These are phyloP conservation scores for Chiua sp. DNA, from an alignment of 1,284 basidiomycete species.

Conservation along the genomic window DNA sequence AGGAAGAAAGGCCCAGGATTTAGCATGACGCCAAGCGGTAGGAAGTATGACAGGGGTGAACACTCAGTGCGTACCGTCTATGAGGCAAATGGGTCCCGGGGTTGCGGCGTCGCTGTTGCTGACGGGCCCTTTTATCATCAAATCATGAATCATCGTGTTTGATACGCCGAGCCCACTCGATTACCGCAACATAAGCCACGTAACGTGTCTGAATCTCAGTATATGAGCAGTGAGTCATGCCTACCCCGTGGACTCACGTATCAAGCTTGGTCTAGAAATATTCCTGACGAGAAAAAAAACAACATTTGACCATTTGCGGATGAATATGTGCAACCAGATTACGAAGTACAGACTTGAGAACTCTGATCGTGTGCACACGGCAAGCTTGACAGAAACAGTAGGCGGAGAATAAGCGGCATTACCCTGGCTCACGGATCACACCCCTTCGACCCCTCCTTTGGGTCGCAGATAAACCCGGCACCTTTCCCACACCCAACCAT, in stretches of 20 bases:
- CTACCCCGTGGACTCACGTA: too few species aligned
- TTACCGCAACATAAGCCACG: too few species aligned
- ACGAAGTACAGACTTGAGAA: too few species aligned
- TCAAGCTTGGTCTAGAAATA: too few species aligned
- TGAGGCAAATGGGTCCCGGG: background rate
- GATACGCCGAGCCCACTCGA: too few species aligned
- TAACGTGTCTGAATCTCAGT: too few species aligned
- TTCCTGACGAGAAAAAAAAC: too few species aligned
- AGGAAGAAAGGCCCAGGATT: conserved; percentile 1
- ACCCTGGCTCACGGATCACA: conserved; percentile 48
- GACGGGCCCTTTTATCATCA: too few species aligned
- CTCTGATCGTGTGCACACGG: background rate
- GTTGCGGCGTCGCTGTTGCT: too few species aligned
- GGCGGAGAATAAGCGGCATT: conserved; percentile 3
- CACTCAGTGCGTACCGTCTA: background rate
- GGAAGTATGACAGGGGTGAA: background rate
- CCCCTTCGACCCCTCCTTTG: conserved; percentile 58
- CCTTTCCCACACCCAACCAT: conserved; percentile 56
- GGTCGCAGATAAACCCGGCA: conserved; percentile 46
- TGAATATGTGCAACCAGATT: background rate
- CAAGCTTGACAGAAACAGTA: background rate
- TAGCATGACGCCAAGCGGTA: conserved; percentile 5
- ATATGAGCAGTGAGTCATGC: too few species aligned
- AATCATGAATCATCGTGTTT: too few species aligned
- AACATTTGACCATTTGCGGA: background rate